These are phyloP conservation scores for Cordyceps militaris DNA, from an alignment of 2,329 filamentous ascomycete genomes.

Conservation along the genomic window DNA sequence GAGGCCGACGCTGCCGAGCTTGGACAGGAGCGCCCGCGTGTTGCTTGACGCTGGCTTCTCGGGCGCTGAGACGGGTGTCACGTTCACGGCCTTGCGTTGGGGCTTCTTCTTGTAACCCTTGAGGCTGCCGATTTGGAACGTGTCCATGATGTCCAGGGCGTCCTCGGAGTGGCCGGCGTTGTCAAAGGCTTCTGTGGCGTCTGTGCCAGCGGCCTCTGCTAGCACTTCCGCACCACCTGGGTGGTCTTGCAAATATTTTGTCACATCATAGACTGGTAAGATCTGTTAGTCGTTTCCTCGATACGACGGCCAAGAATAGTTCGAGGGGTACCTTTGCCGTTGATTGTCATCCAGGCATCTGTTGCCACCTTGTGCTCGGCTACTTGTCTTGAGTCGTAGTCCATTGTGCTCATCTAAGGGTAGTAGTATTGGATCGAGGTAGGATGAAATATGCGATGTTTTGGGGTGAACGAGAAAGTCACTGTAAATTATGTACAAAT, in stretches of 20 bases:
- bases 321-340: slow-evolving; percentile 38
- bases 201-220: slow-evolving; percentile 68
- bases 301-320: background rate
- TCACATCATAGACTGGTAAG: slow-evolving; percentile 44
- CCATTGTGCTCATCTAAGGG: slow-evolving; percentile 6
- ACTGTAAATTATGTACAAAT: background rate
- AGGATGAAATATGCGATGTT: background rate
- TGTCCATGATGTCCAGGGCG: slow-evolving; percentile 35
- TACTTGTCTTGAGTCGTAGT: slow-evolving; percentile 33
- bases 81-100: background rate
- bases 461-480: background rate
- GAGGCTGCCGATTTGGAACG: slow-evolving; percentile 31
- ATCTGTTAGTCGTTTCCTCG: background rate
- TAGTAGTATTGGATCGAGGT: no score
- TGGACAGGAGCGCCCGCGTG: background rate
- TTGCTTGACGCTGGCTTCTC: background rate
- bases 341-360: slow-evolving; percentile 49
- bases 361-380: slow-evolving; percentile 40
- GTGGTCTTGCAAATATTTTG: slow-evolving; percentile 51
- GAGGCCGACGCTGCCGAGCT: slow-evolving; percentile 17
- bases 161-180: slow-evolving; percentile 75
- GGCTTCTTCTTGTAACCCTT: slow-evolving; percentile 22
- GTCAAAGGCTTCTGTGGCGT: slow-evolving; percentile 74
- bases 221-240: slow-evolving; percentile 72
- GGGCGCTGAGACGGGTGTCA: background rate